Percentiles rank a stretch among this genome's conserved stretches.
phyloP scores from a whole-genome alignment of 2,329 filamentous ascomycete species.

The Atkinsonella hypoxylon region DNA sequence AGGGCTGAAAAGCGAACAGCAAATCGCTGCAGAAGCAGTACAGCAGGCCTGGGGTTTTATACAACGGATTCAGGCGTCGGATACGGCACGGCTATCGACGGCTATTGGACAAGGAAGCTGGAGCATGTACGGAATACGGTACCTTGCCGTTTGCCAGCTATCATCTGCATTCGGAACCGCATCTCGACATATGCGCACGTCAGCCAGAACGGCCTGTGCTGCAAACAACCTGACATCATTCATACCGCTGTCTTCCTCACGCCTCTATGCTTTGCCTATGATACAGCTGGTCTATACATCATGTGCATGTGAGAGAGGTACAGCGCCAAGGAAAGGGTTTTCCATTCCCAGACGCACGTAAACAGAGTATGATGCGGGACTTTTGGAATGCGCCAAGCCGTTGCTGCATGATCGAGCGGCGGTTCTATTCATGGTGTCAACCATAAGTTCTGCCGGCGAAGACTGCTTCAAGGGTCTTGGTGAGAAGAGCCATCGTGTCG shows the following conservation, averaged over 20 bases:
- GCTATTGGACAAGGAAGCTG: background rate
- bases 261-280: background rate
- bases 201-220: background rate
- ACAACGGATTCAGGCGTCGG: background rate
- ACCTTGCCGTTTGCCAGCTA: background rate
- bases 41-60: background rate
- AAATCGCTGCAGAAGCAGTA: background rate
- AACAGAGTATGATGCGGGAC: background rate
- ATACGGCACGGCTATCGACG: constrained; percentile 5
- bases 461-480: background rate
- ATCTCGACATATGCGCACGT: background rate
- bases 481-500: too few relatives aligned
- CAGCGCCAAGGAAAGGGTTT: background rate
- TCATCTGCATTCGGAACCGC: background rate
- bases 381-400: constrained; percentile 2
- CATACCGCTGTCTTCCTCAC: too few relatives aligned
- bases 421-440: background rate
- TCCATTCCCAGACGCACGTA: background rate
- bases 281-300: background rate
- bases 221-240: background rate
- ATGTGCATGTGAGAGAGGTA: background rate
- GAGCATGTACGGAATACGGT: background rate
- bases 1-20: background rate
- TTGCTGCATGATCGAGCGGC: background rate
- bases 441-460: background rate